These are phyloP conservation scores for Xylariaceae sp. DNA, from an alignment of 2,329 filamentous ascomycete species.

Conservation along the genomic window DNA sequence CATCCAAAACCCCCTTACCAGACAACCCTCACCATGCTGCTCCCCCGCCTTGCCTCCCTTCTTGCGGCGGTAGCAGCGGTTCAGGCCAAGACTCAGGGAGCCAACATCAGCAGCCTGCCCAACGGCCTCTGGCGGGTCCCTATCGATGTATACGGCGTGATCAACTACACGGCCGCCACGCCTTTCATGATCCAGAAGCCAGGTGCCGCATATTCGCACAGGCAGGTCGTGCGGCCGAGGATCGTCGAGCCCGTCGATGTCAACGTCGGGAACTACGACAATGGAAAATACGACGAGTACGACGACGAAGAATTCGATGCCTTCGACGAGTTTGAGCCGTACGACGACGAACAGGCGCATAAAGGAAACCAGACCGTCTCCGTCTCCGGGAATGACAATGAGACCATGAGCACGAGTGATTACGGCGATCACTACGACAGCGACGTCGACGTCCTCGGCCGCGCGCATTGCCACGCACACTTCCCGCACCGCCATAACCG, in stretches of 20 bases:
- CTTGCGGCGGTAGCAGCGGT: not conserved
- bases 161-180: not conserved
- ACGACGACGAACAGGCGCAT: not conserved
- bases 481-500: not conserved
- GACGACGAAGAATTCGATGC: not conserved
- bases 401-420: not conserved
- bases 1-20: too few species aligned
- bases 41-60: not conserved
- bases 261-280: not conserved
- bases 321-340: too few species aligned
- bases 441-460: not conserved
- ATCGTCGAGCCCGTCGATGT: too few species aligned
- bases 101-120: not conserved
- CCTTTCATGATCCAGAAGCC: not conserved
- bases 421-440: not conserved
- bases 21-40: not conserved
- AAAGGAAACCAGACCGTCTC: too few species aligned
- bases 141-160: not conserved
- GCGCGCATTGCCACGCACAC: constrained; percentile 1
- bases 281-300: not conserved
- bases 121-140: constrained; percentile 2
- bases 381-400: too few species aligned
- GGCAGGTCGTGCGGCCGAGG: too few species aligned
- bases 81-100: not conserved
- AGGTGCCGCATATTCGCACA: too few species aligned